Evolutionary conservation across 1,284 basidiomycete species (phyloP), one percentile per base, ranked within the genome.

Genomic region (Cutaneotrichosporon sp.): DNA sequence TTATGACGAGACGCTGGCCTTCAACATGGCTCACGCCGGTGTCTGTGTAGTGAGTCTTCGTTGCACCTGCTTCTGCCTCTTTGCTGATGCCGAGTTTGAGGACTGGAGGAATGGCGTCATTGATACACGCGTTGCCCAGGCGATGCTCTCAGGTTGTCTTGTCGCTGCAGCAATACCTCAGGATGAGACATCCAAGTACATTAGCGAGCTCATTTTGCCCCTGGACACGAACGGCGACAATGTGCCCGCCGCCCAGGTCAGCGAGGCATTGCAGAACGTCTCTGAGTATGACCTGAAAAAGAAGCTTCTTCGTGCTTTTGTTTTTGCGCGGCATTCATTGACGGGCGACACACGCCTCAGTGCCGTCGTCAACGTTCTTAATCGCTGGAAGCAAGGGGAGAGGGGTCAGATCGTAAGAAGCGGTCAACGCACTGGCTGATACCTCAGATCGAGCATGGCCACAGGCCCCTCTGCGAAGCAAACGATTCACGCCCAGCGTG

Each of bases 121-220:
- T 2, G 64, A 66, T 38, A 55, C 58, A n/a, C 40, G 64, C n/a
- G 60, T 69, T 40, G 62, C 58, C 2, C 50, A 67, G 46, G 68
- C 68, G 10, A 64, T 72, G 63, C 49, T 70, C 5, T 61, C 67
- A 1, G 70, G 68, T 1, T 72, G 70, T 47, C 55, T 70, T 4
- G 68, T 70, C 0, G n/a, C n/a, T n/a, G 70, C 70, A 1, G 63
- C 53, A 2, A 64, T 62, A 7, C 52, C 56, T 4, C 70, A 67
- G 1, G 55, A 64, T 8, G 54, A 61, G 1, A 56, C 63, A 34
- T 56, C 60, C 39, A 61, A 64, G 64, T 46, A 54, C 59, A 46
- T 36, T 4, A n/a, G 37, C 10, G 8, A 44, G 18, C 46, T 53
- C 15, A 49, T 49, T 18, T 10, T 53, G 1, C 52, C 46, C 3